Base-by-base conservation (phyloP, 148 eudicot genomes). In the Camellia granthamiana region DNA sequence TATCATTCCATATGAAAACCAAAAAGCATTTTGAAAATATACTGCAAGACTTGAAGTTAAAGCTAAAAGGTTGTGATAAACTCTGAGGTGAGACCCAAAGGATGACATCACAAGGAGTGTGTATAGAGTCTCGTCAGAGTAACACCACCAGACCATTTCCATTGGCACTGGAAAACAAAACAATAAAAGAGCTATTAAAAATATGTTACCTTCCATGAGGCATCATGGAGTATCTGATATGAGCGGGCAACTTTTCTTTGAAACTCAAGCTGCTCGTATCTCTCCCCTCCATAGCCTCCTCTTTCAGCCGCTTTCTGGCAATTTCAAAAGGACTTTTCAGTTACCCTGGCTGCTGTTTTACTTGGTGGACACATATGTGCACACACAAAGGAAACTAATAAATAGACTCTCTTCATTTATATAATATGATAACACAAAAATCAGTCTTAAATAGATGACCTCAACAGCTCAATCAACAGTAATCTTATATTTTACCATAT, bases 231-330 rank as follows among this genome's bases (percentile, higher is more conserved):
- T 44, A 75, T 80, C 84, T 86, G 78, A 77, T 91, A 96, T 65
- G 88, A 90, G 70, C 85, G 86, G 62, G 88, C 88, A 74, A 96
- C 99, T 84, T 89, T 91, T 79, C 73, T 92, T 78, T 96, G 98
- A 76, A 96, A 96, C 79, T 94, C 98, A 84, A 94, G 97, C 78
- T 85, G 91, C 85, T 96, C 99, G 8, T 94, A 96, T 82, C 99
- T 88, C 86, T 96, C 99, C n/a, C 84, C 93, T 74, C 99, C 98
- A 83, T 94, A 96, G 41, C 98, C 99, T 76, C 99, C 98, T 85
- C 99, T 89, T 85, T 94, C 97, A 15, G 98, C 93, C 84, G 99
- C 99, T 92, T 92, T 89, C 99, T 96, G 85, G 75, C 55, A 46
- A 72, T 51, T 79, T 72, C 18, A 62, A 72, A 65, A 16, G 42